Evolutionary conservation across 2,329 filamentous ascomycete genomes (phyloP).

Genomic region (Nemania serpens): DNA sequence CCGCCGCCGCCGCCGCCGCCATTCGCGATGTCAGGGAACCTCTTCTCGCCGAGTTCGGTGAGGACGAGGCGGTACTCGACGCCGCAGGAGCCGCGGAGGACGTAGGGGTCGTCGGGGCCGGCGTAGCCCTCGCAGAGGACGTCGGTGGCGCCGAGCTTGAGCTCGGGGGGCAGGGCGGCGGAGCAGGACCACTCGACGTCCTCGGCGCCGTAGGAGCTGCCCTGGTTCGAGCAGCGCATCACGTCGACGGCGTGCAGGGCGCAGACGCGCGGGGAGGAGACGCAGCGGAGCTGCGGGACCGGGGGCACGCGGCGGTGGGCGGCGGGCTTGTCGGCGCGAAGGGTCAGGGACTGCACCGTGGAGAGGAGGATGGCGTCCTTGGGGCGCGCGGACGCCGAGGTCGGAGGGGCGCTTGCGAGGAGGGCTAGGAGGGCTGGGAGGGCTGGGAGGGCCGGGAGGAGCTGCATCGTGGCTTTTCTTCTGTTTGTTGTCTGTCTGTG

Average conservation of each 20-base stretch:
- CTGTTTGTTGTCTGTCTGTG: not conserved
- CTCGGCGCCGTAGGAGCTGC: conserved; percentile 75
- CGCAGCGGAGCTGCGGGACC: conserved; percentile 79
- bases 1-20: conserved; percentile 43
- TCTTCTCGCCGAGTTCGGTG: conserved; percentile 74
- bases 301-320: conserved; percentile 75
- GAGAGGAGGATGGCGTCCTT: conserved; percentile 62
- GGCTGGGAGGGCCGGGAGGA: conserved; percentile 30
- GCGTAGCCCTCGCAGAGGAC: conserved; percentile 92
- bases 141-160: conserved; percentile 80
- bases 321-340: conserved; percentile 69
- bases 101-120: conserved; percentile 74
- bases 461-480: too few relatives aligned
- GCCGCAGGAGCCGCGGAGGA: conserved; percentile 91
- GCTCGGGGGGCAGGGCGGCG: conserved; percentile 62
- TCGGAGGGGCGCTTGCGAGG: conserved; percentile 29
- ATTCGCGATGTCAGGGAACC: conserved; percentile 63
- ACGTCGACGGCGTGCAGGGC: conserved; percentile 74
- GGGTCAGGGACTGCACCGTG: conserved; percentile 75
- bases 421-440: conserved; percentile 26
- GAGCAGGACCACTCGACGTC: conserved; percentile 92
- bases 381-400: conserved; percentile 42
- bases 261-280: conserved; percentile 68
- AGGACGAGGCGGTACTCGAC: conserved; percentile 85
- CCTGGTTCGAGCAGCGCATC: conserved; percentile 89